Evolutionary conservation across 2,329 filamentous ascomycete species (phyloP), one percentile per base, ranked within the genome.

Genomic region (Cercospora berteroae): DNA sequence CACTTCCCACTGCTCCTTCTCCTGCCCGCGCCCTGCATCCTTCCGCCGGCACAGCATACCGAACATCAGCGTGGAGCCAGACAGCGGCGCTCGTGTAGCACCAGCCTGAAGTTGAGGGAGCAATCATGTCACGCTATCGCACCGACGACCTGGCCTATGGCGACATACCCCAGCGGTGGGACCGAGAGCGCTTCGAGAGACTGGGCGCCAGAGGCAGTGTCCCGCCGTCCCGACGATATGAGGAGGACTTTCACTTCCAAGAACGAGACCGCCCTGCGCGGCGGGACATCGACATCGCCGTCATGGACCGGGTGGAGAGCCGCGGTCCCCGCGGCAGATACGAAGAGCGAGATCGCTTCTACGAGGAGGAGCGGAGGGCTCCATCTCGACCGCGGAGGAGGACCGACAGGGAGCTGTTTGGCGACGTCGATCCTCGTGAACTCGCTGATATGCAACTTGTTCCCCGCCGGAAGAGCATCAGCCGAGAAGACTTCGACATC

Each of bases 261-360:
- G 79, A 79, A 57, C 76, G 77, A 13, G 77, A 79, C 31, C 70
- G 78, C 2, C 78, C 80, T 31, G 77, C 78, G 27, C 78, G 77
- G 42, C 79, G 78, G 57, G 81, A 83, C 48, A 71, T 83, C 29
- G 76, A 79, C 12, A 74, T 83, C 62, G 78, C 81, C 52, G 66
- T 63, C 80, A 83, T 64, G 79, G 66, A 64, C 80, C 83, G 64
- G 78, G 80, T 67, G 74, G 74, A 36, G 72, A 75, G 73, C 62
- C 73, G 76, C n/a, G 73, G 73, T 10, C 75, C 75, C 8, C 67
- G 76, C 58, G 67, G 69, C 48, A 80, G 81, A 60, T 83, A 82
- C 66, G 83, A 86, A 67, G 85, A 87, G 66, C 81, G 82, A 63
- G 86, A 89, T 67, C 82, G 82, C 36, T 81, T 81, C 70, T 79